Evolutionary conservation across 768 basidiomycete genomes (phyloP).

Genomic region (Termitomyces sp.): DNA sequence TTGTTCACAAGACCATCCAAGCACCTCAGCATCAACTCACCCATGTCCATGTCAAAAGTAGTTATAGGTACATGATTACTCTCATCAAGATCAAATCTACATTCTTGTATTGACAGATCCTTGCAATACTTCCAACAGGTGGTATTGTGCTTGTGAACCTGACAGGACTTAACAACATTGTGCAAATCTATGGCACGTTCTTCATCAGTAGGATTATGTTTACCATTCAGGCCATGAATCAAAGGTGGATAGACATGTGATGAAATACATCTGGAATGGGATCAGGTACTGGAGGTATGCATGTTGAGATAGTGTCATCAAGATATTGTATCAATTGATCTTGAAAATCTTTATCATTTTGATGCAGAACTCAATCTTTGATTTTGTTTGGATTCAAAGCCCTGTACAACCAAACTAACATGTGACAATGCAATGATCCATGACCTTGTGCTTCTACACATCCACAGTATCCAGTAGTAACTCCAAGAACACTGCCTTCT

Average conservation of each 20-base stretch:
- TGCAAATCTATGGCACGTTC: conserved; percentile 22
- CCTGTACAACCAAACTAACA: conserved; percentile 33
- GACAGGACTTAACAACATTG: conserved; percentile 23
- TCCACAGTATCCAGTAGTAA: too few relatives aligned
- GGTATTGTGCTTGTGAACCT: conserved; percentile 29
- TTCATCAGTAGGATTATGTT: conserved; percentile 6
- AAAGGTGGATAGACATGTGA: conserved; percentile 20
- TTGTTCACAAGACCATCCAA: too few relatives aligned
- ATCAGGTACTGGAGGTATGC: conserved; percentile 20
- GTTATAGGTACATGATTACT: too few relatives aligned
- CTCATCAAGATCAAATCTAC: conserved; percentile 31
- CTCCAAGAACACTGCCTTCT: too few relatives aligned
- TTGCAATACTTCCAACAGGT: conserved; percentile 44
- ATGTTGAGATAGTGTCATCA: conserved; percentile 29
- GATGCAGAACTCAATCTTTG: conserved; percentile 11
- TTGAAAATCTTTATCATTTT: conserved; percentile 20
- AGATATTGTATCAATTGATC: conserved; percentile 21
- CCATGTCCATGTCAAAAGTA: too few relatives aligned
- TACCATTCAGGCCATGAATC: conserved; percentile 16
- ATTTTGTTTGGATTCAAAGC: conserved; percentile 24
- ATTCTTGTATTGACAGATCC: conserved; percentile 33
- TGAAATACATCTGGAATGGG: conserved; percentile 1
- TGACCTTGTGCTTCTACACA: too few relatives aligned
- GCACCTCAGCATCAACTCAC: too few relatives aligned
- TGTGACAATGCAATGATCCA: conserved; percentile 33